Evolutionary conservation across 306 rosid genomes (phyloP).

Genomic region (Sicyos edulis): DNA sequence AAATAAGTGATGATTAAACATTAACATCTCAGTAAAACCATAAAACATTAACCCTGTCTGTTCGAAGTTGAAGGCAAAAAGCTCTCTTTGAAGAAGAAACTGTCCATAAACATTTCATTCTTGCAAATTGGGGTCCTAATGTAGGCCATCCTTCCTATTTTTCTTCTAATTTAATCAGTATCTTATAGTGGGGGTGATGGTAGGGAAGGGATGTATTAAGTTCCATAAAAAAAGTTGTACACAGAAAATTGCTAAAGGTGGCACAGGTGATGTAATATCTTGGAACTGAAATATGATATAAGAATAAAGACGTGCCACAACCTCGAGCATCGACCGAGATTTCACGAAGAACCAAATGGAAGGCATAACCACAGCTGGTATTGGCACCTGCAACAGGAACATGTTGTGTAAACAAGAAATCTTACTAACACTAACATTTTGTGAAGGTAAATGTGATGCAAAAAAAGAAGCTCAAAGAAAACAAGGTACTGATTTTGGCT

Average conservation of each 20-base stretch:
- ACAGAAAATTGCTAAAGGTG: not conserved
- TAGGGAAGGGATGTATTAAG: not conserved
- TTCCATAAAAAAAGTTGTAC: constrained; percentile 8
- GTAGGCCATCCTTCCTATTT: not conserved
- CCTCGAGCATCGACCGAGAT: not conserved
- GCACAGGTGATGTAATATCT: constrained; percentile 4
- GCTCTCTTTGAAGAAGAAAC: constrained; percentile 1
- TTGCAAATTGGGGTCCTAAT: not conserved
- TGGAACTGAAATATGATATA: constrained; percentile 7
- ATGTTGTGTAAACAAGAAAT: not conserved
- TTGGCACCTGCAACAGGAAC: constrained; percentile 9
- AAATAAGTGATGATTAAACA: not conserved
- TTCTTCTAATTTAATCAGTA: not conserved
- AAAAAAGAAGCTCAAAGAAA: not conserved
- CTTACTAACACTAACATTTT: not conserved
- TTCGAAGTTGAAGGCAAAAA: constrained; percentile 13
- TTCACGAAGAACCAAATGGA: not conserved
- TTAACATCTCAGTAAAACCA: constrained; percentile 3
- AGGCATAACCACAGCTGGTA: not conserved
- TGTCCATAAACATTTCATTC: not conserved
- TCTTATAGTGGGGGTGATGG: not conserved
- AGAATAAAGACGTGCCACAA: not conserved
- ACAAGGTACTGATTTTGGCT: constrained; percentile 10
- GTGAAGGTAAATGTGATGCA: constrained; percentile 2
- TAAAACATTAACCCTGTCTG: constrained; percentile 4